phyloP scores from a whole-genome alignment of 106 monocot genomes.

The Dendrobium nobile region DNA sequence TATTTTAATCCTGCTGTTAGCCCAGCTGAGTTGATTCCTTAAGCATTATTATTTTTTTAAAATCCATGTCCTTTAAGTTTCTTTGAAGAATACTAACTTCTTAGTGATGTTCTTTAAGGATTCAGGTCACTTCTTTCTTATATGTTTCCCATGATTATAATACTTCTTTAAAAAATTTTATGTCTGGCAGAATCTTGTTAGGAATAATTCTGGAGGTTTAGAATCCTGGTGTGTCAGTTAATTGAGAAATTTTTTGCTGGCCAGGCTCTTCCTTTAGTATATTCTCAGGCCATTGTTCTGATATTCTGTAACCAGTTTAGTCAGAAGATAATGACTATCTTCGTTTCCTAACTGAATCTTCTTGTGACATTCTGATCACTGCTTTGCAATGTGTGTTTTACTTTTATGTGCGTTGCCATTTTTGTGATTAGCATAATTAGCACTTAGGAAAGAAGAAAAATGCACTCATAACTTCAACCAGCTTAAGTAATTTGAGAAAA shows the following conservation, averaged over 20 bases:
- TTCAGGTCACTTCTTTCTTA: not conserved
- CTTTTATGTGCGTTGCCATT: not conserved
- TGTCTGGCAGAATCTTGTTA: not conserved
- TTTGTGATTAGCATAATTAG: not conserved
- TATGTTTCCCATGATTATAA: not conserved
- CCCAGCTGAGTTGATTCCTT: not conserved
- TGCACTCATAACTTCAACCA: not conserved
- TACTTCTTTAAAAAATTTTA: not conserved
- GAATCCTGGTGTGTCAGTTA: not conserved
- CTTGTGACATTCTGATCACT: not conserved
- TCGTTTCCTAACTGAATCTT: not conserved
- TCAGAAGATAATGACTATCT: not conserved
- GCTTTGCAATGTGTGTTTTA: not conserved
- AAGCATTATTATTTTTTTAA: not conserved
- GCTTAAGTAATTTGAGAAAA: not conserved
- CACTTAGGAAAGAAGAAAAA: not conserved
- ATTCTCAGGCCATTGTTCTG: not conserved
- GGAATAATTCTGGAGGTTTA: not conserved
- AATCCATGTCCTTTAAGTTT: not conserved
- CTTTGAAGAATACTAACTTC: not conserved
- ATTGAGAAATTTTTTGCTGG: not conserved
- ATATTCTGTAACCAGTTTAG: not conserved
- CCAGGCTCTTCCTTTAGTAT: not conserved
- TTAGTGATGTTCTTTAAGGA: not conserved
- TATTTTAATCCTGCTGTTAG: not conserved